phyloP scores from a whole-genome alignment of 208 protist genomes.

The Acanthamoeba healyi region DNA sequence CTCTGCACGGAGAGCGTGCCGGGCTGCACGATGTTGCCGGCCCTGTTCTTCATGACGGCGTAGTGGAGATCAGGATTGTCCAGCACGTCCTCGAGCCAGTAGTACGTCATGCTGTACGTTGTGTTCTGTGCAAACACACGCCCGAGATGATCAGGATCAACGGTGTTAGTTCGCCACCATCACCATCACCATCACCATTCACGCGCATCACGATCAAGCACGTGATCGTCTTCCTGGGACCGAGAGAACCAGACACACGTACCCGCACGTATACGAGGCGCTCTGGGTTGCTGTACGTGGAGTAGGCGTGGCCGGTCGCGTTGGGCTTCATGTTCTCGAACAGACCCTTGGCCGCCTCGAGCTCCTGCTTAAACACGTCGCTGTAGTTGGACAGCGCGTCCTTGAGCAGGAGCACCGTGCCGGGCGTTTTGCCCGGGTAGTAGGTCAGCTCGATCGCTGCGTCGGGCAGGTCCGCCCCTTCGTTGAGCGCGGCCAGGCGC shows the following conservation, averaged over 20 bases:
- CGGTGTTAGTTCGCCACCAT: too few species aligned
- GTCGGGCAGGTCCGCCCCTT: background rate
- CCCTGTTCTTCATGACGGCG: background rate
- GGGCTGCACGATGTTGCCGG: slow-evolving; percentile 16
- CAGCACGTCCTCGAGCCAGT: slow-evolving; percentile 27
- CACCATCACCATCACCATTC: too few species aligned
- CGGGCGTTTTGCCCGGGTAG: background rate
- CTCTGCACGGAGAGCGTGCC: background rate
- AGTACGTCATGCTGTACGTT: slow-evolving; percentile 6
- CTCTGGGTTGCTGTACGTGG: background rate
- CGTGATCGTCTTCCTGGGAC: too few species aligned
- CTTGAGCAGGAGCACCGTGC: slow-evolving; percentile 13
- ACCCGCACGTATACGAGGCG: background rate
- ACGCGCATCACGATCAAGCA: too few species aligned
- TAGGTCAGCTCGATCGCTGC: background rate
- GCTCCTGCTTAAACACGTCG: background rate
- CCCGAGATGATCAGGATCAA: too few species aligned
- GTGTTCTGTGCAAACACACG: background rate
- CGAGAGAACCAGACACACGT: too few species aligned
- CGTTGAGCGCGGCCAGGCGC: background rate
- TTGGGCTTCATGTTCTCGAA: slow-evolving; percentile 9
- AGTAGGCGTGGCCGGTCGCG: background rate
- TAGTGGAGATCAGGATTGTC: background rate
- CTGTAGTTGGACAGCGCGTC: slow-evolving; percentile 20
- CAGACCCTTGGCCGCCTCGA: background rate